Evolutionary conservation across 2,329 filamentous ascomycete genomes (phyloP), one percentile per base, ranked within the genome.

Genomic region (Rhexocercosporidium sp.): DNA sequence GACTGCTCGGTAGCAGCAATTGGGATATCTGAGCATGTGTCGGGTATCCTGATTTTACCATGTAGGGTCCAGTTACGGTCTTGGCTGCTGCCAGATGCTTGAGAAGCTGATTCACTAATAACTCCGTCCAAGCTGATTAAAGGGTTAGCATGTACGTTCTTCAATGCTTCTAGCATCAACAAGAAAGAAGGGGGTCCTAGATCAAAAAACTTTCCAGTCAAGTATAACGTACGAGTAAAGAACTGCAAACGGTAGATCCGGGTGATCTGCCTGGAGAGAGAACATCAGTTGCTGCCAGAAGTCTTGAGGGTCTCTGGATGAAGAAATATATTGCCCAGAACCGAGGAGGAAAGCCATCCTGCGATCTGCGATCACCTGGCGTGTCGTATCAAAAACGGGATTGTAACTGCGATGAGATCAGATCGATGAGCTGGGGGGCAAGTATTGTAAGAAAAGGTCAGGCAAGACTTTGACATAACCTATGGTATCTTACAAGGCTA

Each of bases 291-390:
- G 71, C 6, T 67, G 39, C 78, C 78, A 79, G 12, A 79, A 81
- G 2, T 80, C 77, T 71, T 71, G 79, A 47, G 71, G 73, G 34
- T 71, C 75, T 20, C 68, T 75, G 4, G 74, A 73, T 6, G 72
- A 70, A 1, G 72, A 68, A 11, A 76, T 72, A 12, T 68, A 73
- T 47, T 80, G 80, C 1, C 77, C 77, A 4, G 82, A 67, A 11
- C 78, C 74, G n/a, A 79, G 75, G 7, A 82, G 71, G 31, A 78
- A 81, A 37, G 78, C 73, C 70, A 79, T 78, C 65, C 81, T 75
- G 27, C 78, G 70, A 16, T 73, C 75, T 54, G 67, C 63, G 14
- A 73, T 70, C 0, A 74, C 71, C 60, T 74, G 70, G 16, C 70
- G 46, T 3, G 70, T 71, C 3, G 69, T 70, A 29, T 74, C 72